These are phyloP conservation scores for Cladorrhinum sp. DNA, from an alignment of 2,329 filamentous ascomycete species.

Conservation along the genomic window DNA sequence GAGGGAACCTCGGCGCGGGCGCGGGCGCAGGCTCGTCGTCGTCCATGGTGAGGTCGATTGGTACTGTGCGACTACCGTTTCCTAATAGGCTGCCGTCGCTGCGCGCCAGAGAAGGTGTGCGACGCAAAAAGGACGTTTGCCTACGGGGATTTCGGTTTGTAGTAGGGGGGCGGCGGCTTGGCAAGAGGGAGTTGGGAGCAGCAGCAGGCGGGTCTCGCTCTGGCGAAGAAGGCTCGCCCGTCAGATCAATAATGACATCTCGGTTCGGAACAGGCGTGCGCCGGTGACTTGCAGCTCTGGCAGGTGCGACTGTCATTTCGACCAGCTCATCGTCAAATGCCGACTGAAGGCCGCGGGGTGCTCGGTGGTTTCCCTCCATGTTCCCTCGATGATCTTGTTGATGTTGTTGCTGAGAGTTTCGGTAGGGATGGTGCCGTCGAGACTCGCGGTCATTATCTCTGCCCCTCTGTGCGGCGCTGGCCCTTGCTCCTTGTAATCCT, in stretches of 20 bases:
- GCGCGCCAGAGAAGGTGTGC: conserved; percentile 42
- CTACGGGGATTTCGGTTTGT: conserved; percentile 38
- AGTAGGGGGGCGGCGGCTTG: conserved; percentile 3
- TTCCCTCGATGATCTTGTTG: neutral
- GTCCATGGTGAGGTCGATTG: conserved; percentile 53
- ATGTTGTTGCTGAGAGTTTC: neutral
- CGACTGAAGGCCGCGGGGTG: neutral
- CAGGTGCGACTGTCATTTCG: conserved; percentile 30
- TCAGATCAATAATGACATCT: conserved; percentile 46
- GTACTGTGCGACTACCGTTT: conserved; percentile 32
- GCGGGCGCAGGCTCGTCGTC: conserved; percentile 19
- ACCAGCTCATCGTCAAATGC: conserved; percentile 36
- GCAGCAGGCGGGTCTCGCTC: conserved; percentile 8
- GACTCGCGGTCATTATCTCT: conserved; percentile 5
- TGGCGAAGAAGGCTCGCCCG: conserved; percentile 49
- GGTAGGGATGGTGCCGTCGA: conserved; percentile 15
- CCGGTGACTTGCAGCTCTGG: neutral
- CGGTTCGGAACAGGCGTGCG: neutral
- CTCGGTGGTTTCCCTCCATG: neutral
- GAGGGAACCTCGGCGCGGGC: conserved; percentile 5
- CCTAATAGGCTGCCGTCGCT: conserved; percentile 45
- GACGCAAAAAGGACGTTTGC: conserved; percentile 37
- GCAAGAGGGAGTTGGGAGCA: neutral
- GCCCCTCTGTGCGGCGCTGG: neutral
- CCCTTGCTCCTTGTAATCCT: neutral